Evolutionary conservation across 2,329 filamentous ascomycete genomes (phyloP), one percentile per base, ranked within the genome.

Genomic region (Leptodontidium sp.): DNA sequence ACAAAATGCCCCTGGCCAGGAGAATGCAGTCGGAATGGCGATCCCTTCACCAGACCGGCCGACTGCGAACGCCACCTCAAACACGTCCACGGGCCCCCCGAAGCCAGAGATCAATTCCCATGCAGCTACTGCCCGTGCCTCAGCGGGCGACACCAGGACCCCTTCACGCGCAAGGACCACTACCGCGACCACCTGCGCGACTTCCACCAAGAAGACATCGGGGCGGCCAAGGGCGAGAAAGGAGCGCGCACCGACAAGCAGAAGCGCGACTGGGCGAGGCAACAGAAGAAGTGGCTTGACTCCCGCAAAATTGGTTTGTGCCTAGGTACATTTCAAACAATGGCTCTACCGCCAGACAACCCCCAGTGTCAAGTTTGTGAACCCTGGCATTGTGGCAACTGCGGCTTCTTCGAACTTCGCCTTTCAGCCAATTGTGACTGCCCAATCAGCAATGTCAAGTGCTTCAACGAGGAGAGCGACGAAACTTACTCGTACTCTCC

Each of bases 121-220:
- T 82, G 81, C 69, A 70, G 75, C 29, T 75, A 74, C 26, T 59
- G 62, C 1, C 74, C 70, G 12, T 82, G 81, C 58, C 59, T 62
- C 35, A 62, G 38, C 14, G 43, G 15, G 4, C 72, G 80, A 1
- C 32, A 53, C 15, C n/a, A 15, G 9, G 72, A 76, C 15, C 80
- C 82, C 0, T 86, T 86, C 69, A 81, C 79, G 1, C 76, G 84
- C 9, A 80, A 81, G 62, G 84, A 86, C 68, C 84, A 86, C 72
- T 79, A 82, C 57, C 77, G 80, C 24, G 84, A 86, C 67, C 84
- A 86, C 69, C 75, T 83, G 50, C 76, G 83, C 32, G 82, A 84
- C 61, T 84, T 79, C 67, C 84, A 86, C 70, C 80, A 83, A 49
- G 78, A 81, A 52, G 80, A 84, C 64, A 64, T 79, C 15, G 74